Conservation (phyloP, 1,284 basidiomycete genomes). For the Athelia sp. region DNA sequence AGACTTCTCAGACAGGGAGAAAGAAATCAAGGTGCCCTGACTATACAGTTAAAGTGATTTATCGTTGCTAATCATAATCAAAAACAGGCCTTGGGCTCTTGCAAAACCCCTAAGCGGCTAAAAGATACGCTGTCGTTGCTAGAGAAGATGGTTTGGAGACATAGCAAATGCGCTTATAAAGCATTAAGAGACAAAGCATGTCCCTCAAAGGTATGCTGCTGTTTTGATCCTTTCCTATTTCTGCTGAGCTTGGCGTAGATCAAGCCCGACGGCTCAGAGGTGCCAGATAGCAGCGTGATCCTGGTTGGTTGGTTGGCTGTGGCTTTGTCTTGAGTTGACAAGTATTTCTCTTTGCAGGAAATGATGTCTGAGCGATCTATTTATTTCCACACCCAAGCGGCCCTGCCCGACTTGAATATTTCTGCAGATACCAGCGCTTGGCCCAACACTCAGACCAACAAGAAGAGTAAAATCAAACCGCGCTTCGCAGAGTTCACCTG, state of each 20-base stretch:
- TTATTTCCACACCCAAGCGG: conserved; percentile 47
- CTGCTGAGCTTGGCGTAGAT: conserved; percentile 16
- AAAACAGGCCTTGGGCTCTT: conserved; percentile 36
- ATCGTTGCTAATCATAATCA: conserved; percentile 3
- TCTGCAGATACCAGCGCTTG: conserved; percentile 46
- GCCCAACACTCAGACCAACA: conserved; percentile 43
- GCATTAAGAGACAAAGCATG: conserved; percentile 62
- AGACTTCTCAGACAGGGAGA: conserved; percentile 61
- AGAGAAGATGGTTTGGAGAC: conserved; percentile 62
- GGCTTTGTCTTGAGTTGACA: conserved; percentile 3
- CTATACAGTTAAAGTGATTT: too few species aligned
- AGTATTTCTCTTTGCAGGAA: conserved; percentile 37
- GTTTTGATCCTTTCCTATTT: conserved; percentile 1
- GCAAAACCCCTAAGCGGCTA: conserved; percentile 73
- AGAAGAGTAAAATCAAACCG: conserved; percentile 54
- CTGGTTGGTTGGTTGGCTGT: conserved; percentile 33
- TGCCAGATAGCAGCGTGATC: conserved; percentile 51
- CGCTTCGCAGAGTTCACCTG: conserved; percentile 77
- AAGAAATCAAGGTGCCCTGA: conserved; percentile 68
- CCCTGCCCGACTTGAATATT: conserved; percentile 23
- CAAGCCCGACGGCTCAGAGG: conserved; percentile 24
- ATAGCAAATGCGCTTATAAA: conserved; percentile 68
- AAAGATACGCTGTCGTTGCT: conserved; percentile 49
- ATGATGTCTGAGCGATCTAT: conserved; percentile 67
- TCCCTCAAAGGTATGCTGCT: conserved; percentile 56